phyloP scores from a whole-genome alignment of 305 asterid species.

The Fraxinus greggii region DNA sequence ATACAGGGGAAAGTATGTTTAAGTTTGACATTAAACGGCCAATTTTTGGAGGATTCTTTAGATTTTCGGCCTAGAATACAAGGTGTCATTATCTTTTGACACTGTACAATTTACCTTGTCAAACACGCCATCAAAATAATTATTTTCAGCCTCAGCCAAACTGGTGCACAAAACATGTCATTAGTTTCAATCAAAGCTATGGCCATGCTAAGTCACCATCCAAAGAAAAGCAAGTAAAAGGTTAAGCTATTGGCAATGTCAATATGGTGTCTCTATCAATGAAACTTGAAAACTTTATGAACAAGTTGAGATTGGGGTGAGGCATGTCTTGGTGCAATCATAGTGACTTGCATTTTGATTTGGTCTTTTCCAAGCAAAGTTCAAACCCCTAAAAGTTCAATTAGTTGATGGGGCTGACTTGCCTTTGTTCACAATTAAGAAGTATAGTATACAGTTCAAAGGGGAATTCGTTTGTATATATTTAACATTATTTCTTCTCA shows the following conservation, averaged over 20 bases:
- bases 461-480: slow-evolving; percentile 17
- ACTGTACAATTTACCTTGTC: neutral
- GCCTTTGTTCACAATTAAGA: slow-evolving; percentile 58
- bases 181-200: neutral
- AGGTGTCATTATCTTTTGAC: neutral
- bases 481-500: slow-evolving; percentile 12
- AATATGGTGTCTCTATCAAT: slow-evolving; percentile 59
- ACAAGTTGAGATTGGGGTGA: slow-evolving; percentile 78
- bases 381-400: slow-evolving; percentile 28
- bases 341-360: slow-evolving; percentile 68
- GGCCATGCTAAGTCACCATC: neutral
- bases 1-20: slow-evolving; percentile 94
- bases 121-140: neutral
- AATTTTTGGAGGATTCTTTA: neutral
- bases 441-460: neutral
- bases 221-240: neutral
- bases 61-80: neutral
- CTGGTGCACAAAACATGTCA: neutral
- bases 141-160: neutral
- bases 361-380: slow-evolving; percentile 46
- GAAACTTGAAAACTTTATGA: slow-evolving; percentile 53
- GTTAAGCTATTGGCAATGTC: slow-evolving; percentile 32
- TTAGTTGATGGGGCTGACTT: slow-evolving; percentile 40
- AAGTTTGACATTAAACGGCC: slow-evolving; percentile 19
- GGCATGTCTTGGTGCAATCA: slow-evolving; percentile 54